Evolutionary conservation across 306 rosid genomes (phyloP), one percentile per base, ranked within the genome.

Genomic region (Begonia masoniana): DNA sequence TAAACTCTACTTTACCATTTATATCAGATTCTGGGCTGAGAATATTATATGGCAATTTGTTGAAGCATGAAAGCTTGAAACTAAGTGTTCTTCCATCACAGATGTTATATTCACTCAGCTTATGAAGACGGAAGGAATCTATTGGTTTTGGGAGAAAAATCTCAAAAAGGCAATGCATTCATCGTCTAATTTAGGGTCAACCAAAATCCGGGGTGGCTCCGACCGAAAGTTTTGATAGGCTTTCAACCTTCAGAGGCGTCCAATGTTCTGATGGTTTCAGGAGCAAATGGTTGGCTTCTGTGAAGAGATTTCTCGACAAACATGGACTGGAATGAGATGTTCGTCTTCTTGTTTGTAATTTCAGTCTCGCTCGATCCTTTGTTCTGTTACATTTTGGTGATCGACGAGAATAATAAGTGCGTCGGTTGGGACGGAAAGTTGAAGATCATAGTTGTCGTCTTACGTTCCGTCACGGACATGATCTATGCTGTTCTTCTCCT

Each of bases 401-500:
- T 26, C 4, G 15, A 41, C 15, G 56, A 60, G 12, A 47, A 4
- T 7, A 41, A 7, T 3, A 39, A n/a, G 6, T 60, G 64, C 36
- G 56, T 60, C 10, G 46, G 41, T 16, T 51, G 48, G 52, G 62
- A 56, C 56, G n/a, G 17, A 21, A 60, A 50, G 39, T 36, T 60
- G 56, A 60, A 23, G 39, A 50, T 14, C 51, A 51, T 36, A 23
- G 49, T 19, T 3, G 42, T 61, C 5, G 57, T 61, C n/a, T 10
- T 61, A 11, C 65, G 65, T 13, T 61, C 65, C n/a, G 19, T 61
- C 13, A 23, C 43, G 10, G 65, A 61, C 36, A 13, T 61, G 5
- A 57, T 36, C 43, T 61, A 61, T 47, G 41, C 42, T 4, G 16
- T 23, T 21, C 43, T 61, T 31, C 35, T 61, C 2, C 15, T 51